Conservation (phyloP, 2,329 filamentous ascomycete genomes). For the Orbilia brochopaga region DNA sequence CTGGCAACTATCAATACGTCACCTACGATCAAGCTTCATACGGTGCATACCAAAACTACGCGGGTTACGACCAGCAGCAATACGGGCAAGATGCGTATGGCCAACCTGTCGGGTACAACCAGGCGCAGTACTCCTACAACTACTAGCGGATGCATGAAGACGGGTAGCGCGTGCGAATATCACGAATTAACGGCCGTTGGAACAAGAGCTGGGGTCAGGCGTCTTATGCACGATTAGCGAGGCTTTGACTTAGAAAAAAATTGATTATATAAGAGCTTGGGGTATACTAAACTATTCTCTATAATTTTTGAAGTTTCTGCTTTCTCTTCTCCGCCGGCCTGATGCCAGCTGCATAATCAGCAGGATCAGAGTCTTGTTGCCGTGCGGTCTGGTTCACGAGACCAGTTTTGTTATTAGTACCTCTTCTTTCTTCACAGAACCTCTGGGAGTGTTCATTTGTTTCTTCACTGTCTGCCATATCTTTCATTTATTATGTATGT, state of each 20-base stretch:
- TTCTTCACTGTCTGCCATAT: background rate
- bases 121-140: background rate
- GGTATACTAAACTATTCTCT: background rate
- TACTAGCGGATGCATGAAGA: background rate
- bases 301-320: background rate
- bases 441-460: background rate
- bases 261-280: background rate
- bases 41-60: background rate
- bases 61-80: slow-evolving; percentile 14
- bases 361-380: too few species aligned
- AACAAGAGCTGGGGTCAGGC: background rate
- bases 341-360: too few species aligned
- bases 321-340: background rate
- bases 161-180: background rate
- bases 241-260: background rate
- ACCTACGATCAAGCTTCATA: slow-evolving; percentile 4
- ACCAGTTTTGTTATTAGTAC: background rate
- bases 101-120: background rate
- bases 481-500: too few species aligned
- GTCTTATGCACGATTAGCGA: background rate
- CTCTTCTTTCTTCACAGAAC: background rate
- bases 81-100: slow-evolving; percentile 1
- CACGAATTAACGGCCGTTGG: background rate
- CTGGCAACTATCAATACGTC: slow-evolving; percentile 8
- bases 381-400: too few species aligned